Base-by-base conservation (phyloP, 805 yeast genomes). In the Saccharomycopsis schoenii region DNA sequence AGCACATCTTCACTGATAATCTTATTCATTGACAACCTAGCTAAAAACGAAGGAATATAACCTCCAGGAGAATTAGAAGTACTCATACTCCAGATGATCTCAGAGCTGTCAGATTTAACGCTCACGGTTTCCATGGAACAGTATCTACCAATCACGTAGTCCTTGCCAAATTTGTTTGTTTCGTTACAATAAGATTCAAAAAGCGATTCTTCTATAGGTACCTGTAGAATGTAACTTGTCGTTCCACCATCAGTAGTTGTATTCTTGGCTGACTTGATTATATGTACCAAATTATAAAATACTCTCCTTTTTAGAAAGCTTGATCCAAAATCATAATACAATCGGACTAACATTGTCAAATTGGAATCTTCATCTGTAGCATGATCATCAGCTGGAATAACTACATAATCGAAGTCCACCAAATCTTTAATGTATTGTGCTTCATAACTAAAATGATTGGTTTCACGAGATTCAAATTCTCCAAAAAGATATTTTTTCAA, bases 21-120 rank as follows among this genome's bases (percentile, higher is more conserved):
- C 43, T 59, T 59, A 43, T 59, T 51, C 56, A 59, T 54, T 24
- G 52, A 39, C 29, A 54, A 54, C 19, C 50, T 25, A n/a, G 58
- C 50, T n/a, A 59, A 36, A 37, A 41, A 59, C 2, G 41, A 19
- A 15, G 61, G 61, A 10, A 59, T 47, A 17, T 54, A 39, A 17
- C 61, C 61, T 3, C 61, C 61, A 2, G 61, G 55, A 24, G 55
- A 34, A 34, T 57, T 40, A 2, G 47, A 25, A 24, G 61, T 59
- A 37, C 34, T 19, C 61, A 59, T 59, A 12, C 41, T 57, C 61
- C 61, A 59, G 15, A 17, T 12, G 10, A 54, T 19, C 19, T 24
- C 39, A 19, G 58, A 36, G 14, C 14, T 55, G 39, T 11, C 15
- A 1, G 15, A 14, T 9, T 10, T 14, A 15, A 55, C 42, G 12